Base-by-base conservation (phyloP, 371 early-diverging fungal species). In the Smittium mucronatum region DNA sequence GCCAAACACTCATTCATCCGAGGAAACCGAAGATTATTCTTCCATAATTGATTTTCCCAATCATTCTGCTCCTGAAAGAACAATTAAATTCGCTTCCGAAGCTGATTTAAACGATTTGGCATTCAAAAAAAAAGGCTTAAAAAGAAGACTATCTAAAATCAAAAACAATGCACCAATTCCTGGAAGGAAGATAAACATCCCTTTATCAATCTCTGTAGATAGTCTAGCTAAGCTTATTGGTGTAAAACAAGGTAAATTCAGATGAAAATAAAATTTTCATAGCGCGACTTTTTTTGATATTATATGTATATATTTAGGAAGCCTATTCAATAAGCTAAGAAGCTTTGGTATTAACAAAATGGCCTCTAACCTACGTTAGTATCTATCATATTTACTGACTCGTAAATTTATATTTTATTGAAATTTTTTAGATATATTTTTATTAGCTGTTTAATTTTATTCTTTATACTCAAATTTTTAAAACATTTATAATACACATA, bases 161-260 rank as follows among this genome's bases (percentile, higher is more conserved):
- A 11, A 5, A 33, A 30, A 30, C 5, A 61, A 33, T 61, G 5
- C 31, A 5, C 80, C 79, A 1, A 74, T 71, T 60, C 70, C 63
- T 47, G 77, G 78, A n/a, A 76, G 75, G 57, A 91, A 94, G 71
- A 84, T 95, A 15, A 84, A 83, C 70, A 79, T 96, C 63, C 94
- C 92, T 2, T 86, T 92, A 21, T 86, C 88, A 11, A 87, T 94
- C 73, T 91, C 84, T 33, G 88, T 93, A 0, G 88, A 89, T 15
- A 89, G 91, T 67, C 75, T 96, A 69, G 86, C 92, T 25, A 82
- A 86, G 61, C 74, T 93, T 1, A 72, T 96, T 32, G 90, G 88
- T 31, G 83, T 92, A 17, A 81, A 84, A n/a, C 83, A 88, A 63
- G 88, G 86, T n/a, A 81, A 83, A 34, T 76, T 92, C 68, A 78